phyloP scores from a whole-genome alignment of 1,284 basidiomycete genomes.

The Chondrostereum purpureum region DNA sequence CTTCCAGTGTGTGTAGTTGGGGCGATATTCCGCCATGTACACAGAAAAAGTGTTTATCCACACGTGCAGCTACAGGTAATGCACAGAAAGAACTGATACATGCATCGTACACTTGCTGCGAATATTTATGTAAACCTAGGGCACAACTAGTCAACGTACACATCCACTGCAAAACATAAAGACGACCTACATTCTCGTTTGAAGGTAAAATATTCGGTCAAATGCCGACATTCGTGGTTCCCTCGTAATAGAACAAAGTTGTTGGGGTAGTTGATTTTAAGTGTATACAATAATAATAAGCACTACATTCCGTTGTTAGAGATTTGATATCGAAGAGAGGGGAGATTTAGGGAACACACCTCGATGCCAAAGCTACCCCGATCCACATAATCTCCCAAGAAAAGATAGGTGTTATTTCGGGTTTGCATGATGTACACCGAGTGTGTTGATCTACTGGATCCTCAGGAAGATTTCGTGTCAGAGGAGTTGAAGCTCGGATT shows the following conservation, averaged over 20 bases:
- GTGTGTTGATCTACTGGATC: too few relatives aligned
- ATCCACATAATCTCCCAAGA: conserved; percentile 98
- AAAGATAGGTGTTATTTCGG: conserved; percentile 89
- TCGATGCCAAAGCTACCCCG: conserved; percentile 95
- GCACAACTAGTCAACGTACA: background rate
- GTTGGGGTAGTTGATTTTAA: conserved; percentile 93
- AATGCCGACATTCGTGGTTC: conserved; percentile 96
- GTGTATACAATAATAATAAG: conserved; percentile 80
- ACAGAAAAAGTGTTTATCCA: conserved; percentile 96
- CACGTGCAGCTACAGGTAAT: conserved; percentile 86
- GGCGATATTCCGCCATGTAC: conserved; percentile 97
- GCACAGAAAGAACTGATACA: conserved; percentile 90
- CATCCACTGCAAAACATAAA: conserved; percentile 4
- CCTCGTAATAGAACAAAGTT: conserved; percentile 89
- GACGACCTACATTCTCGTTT: conserved; percentile 77
- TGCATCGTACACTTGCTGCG: conserved; percentile 79
- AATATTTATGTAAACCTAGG: conserved; percentile 90
- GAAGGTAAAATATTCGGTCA: conserved; percentile 97
- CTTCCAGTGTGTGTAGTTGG: conserved; percentile 77
- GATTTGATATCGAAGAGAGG: conserved; percentile 2
- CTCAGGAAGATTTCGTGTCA: too few relatives aligned
- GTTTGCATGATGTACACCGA: too few relatives aligned
- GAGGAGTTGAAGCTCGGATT: too few relatives aligned
- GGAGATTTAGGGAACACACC: conserved; percentile 36
- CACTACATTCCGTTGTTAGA: too few relatives aligned